These are phyloP conservation scores for Schrenkiella parvula DNA, from an alignment of 345 rosid species.

Conservation along the genomic window DNA sequence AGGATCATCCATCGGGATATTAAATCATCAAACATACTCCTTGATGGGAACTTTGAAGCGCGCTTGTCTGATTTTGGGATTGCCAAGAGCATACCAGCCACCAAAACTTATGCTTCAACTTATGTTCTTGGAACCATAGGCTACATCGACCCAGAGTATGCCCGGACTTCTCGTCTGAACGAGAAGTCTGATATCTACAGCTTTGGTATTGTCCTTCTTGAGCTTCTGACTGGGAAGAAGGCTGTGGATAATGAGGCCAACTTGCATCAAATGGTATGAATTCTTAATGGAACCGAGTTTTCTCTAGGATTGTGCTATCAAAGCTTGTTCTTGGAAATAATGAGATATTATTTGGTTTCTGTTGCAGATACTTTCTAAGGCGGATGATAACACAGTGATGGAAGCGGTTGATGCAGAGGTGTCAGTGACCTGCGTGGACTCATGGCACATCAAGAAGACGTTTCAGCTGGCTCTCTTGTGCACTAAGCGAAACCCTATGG, in stretches of 20 bases:
- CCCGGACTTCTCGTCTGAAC: conserved; percentile 74
- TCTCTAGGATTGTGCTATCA: neutral
- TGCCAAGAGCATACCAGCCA: conserved; percentile 71
- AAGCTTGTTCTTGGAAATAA: neutral
- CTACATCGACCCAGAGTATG: conserved; percentile 97
- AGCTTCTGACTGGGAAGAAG: conserved; percentile 91
- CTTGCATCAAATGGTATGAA: conserved; percentile 75
- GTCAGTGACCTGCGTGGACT: conserved; percentile 70
- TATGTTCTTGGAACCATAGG: conserved; percentile 91
- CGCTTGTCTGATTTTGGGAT: conserved; percentile 96
- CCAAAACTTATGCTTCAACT: conserved; percentile 79
- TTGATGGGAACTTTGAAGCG: conserved; percentile 83
- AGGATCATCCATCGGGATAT: conserved; percentile 87
- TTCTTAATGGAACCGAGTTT: neutral
- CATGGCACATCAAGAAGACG: conserved; percentile 58
- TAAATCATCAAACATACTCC: conserved; percentile 88
- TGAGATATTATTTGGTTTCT: neutral
- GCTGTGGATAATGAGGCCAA: conserved; percentile 93
- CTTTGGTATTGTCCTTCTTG: conserved; percentile 91
- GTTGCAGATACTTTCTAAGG: conserved; percentile 63
- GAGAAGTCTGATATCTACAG: conserved; percentile 97
- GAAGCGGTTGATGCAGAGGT: conserved; percentile 92
- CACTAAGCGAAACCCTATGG: conserved; percentile 64
- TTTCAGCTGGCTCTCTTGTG: conserved; percentile 83
- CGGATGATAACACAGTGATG: conserved; percentile 82